These are phyloP conservation scores for Pythium aphanidermatum DNA, from an alignment of 352 stramenopile species.

Conservation along the genomic window DNA sequence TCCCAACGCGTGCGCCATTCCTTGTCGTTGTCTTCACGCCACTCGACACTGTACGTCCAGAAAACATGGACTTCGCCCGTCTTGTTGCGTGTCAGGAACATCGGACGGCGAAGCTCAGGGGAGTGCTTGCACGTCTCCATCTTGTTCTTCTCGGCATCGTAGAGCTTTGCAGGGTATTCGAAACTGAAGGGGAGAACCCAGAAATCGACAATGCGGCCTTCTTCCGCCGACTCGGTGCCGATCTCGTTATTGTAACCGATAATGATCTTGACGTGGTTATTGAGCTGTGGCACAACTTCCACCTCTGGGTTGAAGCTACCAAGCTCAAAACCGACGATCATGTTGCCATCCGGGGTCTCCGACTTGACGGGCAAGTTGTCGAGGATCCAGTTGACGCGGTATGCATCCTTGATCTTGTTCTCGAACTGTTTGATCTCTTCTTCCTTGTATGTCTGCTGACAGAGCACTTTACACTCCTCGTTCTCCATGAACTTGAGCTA, in stretches of 20 bases:
- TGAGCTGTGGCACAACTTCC: conserved; percentile 88
- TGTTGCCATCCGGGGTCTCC: conserved; percentile 50
- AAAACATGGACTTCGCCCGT: conserved; percentile 80
- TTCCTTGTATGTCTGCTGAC: conserved; percentile 88
- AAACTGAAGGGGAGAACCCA: conserved; percentile 97
- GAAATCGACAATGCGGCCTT: conserved; percentile 98
- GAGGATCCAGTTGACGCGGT: conserved; percentile 98
- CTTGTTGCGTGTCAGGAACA: conserved; percentile 85
- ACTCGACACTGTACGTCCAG: conserved; percentile 98
- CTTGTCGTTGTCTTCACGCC: conserved; percentile 91
- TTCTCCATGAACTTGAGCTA: conserved; percentile 87
- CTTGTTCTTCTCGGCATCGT: conserved; percentile 50
- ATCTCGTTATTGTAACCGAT: conserved; percentile 95
- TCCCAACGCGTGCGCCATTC: conserved; percentile 99
- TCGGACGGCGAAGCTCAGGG: conserved; percentile 46
- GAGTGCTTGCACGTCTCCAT: conserved; percentile 77
- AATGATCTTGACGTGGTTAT: conserved; percentile 99
- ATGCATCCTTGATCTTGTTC: conserved; percentile 94
- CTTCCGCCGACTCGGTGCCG: conserved; percentile 49
- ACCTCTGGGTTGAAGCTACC: conserved; percentile 88
- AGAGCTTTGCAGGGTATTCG: conserved; percentile 85
- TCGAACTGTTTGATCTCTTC: conserved; percentile 89
- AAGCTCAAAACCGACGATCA: conserved; percentile 83
- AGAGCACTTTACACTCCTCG: conserved; percentile 67
- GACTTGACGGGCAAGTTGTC: conserved; percentile 96